phyloP scores from a whole-genome alignment of 495 filamentous ascomycete species.

The Acidiella bohemica region DNA sequence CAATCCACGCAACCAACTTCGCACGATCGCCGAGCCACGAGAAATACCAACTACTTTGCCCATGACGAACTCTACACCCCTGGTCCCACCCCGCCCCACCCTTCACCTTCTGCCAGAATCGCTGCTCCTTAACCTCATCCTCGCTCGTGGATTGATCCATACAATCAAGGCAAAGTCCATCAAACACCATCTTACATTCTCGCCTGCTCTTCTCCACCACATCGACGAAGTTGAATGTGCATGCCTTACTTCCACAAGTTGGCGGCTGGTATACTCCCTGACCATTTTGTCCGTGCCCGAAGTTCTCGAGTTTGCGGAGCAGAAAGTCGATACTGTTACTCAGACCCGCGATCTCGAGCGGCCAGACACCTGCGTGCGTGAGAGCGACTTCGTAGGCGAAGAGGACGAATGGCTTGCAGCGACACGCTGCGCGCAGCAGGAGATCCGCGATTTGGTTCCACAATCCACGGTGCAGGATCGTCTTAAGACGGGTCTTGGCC shows the following conservation, averaged over 20 bases:
- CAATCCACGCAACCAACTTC: conserved; percentile 5
- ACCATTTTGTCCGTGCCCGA: no score
- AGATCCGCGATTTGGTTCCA: conserved; percentile 8
- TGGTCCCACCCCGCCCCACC: conserved; percentile 1
- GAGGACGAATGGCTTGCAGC: conserved; percentile 1
- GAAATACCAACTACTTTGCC: conserved; percentile 16
- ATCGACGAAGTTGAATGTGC: conserved; percentile 4
- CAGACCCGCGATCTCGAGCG: conserved; percentile 2
- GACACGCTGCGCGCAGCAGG: neutral
- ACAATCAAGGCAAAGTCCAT: conserved; percentile 18
- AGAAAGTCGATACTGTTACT: neutral
- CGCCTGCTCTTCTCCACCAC: neutral
- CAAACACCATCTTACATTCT: conserved; percentile 6
- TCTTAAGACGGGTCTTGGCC: conserved; percentile 23
- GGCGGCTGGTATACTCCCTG: neutral
- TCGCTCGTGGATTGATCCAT: conserved; percentile 8
- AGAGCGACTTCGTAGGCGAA: conserved; percentile 9
- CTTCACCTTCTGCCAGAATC: conserved; percentile 10
- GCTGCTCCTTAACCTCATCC: neutral
- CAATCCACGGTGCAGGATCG: conserved; percentile 16
- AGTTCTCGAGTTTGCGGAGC: conserved; percentile 1
- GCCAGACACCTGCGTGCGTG: conserved; percentile 3
- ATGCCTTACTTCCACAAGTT: conserved; percentile 1
- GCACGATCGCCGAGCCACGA: conserved; percentile 8
- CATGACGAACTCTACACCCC: conserved; percentile 8